Base-by-base conservation (phyloP, 1,284 basidiomycete genomes). In the Inonotus obliquus region DNA sequence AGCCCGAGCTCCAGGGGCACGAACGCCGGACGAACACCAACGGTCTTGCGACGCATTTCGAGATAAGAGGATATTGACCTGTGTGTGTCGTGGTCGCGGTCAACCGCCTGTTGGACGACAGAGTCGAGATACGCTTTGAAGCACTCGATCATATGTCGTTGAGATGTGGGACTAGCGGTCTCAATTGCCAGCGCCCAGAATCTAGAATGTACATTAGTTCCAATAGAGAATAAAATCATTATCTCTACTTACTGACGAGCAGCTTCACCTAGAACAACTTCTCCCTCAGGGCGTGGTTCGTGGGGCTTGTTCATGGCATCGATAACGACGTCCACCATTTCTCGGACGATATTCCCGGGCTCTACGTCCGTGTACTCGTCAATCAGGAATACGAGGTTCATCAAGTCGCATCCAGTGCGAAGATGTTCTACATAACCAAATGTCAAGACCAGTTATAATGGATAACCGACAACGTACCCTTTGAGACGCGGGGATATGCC, bases 41-140 rank as follows among this genome's bases (percentile, higher is more conserved):
- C 77, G 25, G 82, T 85, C 64, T 85, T 80, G 48, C 84, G 75
- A 41, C 84, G 76, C 41, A 83, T 69, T 61, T 78, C 76, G 66
- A 86, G 82, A 64, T 84, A 86, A 4, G 80, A 78, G 60, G 86
- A 82, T 25, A 86, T 73, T 68, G 83, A 80, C 9, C 79, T 81
- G 45, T 83, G 71, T 10, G 70, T 62, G 5, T 73, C 77, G 0
- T 73, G 73, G 64, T 80, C 78, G 19, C 84, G 81, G 55, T 79
- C 77, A 14, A 75, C 71, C 17, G 82, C 76, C 69, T 86, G 78
- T 29, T 79, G 75, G 48, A 76, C 79, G 61, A 83, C 78, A 27
- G 83, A 76, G 62, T 81, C 74, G 64, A 85, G 83, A 71, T 84
- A 85, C 13, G 80, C 67, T 27, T 74, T 76, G 64, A 84, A 71